These are phyloP conservation scores for Salisapilia sapeloensis DNA, from an alignment of 352 stramenopile species.

Conservation along the genomic window DNA sequence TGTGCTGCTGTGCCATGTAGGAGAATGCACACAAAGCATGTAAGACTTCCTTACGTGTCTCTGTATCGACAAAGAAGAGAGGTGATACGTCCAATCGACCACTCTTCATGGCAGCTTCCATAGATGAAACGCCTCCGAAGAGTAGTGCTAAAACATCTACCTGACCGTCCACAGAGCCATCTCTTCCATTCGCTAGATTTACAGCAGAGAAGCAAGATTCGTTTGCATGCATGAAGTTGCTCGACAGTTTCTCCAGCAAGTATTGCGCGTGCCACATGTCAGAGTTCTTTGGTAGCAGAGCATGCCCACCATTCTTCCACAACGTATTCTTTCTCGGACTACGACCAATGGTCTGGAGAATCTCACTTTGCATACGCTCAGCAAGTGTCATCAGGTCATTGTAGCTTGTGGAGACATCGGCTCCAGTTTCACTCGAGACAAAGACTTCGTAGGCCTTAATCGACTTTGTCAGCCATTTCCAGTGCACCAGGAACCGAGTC, in stretches of 20 bases:
- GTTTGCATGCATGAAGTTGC: conserved; percentile 33
- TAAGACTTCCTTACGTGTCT: conserved; percentile 47
- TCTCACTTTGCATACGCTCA: conserved; percentile 50
- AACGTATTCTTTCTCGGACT: conserved; percentile 60
- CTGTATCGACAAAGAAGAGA: conserved; percentile 53
- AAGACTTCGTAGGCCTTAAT: no score
- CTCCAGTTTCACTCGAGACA: no score
- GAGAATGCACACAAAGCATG: conserved; percentile 71
- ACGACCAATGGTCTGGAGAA: conserved; percentile 52
- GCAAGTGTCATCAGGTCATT: conserved; percentile 42
- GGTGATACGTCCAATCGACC: conserved; percentile 54
- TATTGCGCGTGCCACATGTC: conserved; percentile 58
- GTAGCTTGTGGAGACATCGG: no score
- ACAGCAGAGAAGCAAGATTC: conserved; percentile 8
- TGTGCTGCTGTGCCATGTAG: conserved; percentile 44
- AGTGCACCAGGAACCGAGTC: conserved; percentile 73
- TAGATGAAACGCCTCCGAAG: conserved; percentile 48
- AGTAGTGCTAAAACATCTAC: conserved; percentile 61
- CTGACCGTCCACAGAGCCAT: conserved; percentile 9
- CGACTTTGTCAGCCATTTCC: no score
- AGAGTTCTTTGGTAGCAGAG: conserved; percentile 35
- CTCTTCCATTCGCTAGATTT: conserved; percentile 9
- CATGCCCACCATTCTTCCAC: conserved; percentile 87
- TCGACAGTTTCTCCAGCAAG: conserved; percentile 42
- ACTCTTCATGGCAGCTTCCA: conserved; percentile 69